Percentiles rank a stretch among this genome's conserved stretches.
phyloP scores from a whole-genome alignment of 495 filamentous ascomycete species.

The Echria macrotheca region DNA sequence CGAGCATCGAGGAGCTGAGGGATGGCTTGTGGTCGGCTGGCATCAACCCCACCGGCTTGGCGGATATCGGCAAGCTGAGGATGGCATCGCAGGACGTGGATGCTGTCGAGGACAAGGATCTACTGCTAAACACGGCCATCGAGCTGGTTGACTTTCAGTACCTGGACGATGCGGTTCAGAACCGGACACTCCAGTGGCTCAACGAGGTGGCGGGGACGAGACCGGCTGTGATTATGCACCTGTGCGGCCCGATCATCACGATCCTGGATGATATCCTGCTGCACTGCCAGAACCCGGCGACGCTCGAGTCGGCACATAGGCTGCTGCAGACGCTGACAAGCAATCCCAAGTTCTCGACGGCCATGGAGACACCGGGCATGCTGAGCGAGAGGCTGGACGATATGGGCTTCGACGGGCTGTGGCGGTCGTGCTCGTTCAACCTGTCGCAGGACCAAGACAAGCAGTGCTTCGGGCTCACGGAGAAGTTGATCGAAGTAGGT shows the following conservation, averaged over 20 bases:
- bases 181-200: constrained; percentile 47
- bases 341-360: constrained; percentile 37
- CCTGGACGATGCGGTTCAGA: constrained; percentile 49
- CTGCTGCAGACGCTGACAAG: constrained; percentile 46
- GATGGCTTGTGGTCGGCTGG: constrained; percentile 49
- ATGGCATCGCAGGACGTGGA: constrained; percentile 38
- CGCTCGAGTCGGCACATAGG: constrained; percentile 47
- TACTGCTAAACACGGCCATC: constrained; percentile 51
- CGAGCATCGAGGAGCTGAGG: constrained; percentile 42
- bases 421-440: constrained; percentile 45
- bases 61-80: constrained; percentile 14
- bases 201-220: constrained; percentile 41
- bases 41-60: constrained; percentile 33
- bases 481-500: constrained; percentile 55
- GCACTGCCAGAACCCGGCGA: constrained; percentile 46
- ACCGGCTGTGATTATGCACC: constrained; percentile 43
- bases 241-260: constrained; percentile 46
- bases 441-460: constrained; percentile 42
- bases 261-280: constrained; percentile 51
- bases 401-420: constrained; percentile 53
- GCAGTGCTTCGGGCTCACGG: constrained; percentile 47
- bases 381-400: constrained; percentile 46
- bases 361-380: constrained; percentile 33
- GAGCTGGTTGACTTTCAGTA: constrained; percentile 53
- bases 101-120: constrained; percentile 47